Evolutionary conservation across 345 rosid species (phyloP).

Genomic region (Kernera saxatilis): DNA sequence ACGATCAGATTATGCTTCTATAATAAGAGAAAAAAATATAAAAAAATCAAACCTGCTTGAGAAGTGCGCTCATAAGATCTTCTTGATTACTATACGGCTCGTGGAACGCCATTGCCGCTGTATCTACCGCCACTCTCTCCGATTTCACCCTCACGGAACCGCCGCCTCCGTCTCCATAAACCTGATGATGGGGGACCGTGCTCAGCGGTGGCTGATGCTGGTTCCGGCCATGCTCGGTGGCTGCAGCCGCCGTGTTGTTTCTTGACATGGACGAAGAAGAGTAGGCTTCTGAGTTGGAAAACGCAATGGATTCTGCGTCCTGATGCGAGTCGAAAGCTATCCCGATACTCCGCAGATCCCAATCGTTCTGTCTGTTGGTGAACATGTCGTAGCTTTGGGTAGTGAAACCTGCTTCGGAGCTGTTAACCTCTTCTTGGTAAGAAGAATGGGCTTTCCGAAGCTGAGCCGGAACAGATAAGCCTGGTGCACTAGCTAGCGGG

Average conservation of each 20-base stretch:
- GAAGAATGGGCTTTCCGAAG: conserved; percentile 24
- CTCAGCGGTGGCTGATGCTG: background rate
- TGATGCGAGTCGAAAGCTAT: conserved; percentile 51
- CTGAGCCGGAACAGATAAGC: conserved; percentile 42
- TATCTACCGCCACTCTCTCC: conserved; percentile 49
- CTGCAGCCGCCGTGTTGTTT: conserved; percentile 13
- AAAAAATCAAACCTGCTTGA: conserved; percentile 58
- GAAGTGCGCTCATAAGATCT: conserved; percentile 89
- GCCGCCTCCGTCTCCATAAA: background rate
- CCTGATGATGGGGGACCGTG: conserved; percentile 12
- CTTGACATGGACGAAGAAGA: conserved; percentile 30
- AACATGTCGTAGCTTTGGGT: conserved; percentile 18
- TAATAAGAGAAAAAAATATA: background rate
- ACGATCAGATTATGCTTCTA: conserved; percentile 20
- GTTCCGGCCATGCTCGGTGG: conserved; percentile 5
- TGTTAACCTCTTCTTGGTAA: conserved; percentile 54
- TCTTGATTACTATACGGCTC: conserved; percentile 65
- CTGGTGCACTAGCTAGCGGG: conserved; percentile 55
- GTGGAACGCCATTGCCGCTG: conserved; percentile 36
- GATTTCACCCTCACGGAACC: conserved; percentile 53
- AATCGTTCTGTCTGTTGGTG: conserved; percentile 38
- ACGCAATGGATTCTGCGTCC: conserved; percentile 37
- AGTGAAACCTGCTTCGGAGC: conserved; percentile 37
- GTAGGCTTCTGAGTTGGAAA: conserved; percentile 22
- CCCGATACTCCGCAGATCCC: conserved; percentile 69